A percentile compares a stretch with the other conserved stretches of the same genome.
These are phyloP conservation scores for Starmerella stigmatis DNA, from an alignment of 805 yeast genomes.

Conservation along the genomic window DNA sequence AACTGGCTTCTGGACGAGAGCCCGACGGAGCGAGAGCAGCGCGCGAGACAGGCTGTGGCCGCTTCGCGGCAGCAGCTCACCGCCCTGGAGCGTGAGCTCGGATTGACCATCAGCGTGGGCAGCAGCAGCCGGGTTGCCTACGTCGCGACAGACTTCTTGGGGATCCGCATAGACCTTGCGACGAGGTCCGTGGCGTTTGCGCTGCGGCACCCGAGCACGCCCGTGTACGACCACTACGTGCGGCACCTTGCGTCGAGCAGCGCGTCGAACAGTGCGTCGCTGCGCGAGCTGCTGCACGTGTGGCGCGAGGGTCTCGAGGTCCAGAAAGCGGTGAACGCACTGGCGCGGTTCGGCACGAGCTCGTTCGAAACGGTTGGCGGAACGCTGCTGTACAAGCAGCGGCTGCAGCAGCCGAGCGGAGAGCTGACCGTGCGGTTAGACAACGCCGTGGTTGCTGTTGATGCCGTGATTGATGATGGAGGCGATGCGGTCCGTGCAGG, in stretches of 20 bases:
- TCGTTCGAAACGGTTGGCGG: neutral
- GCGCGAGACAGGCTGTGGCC: neutral
- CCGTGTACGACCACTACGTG: neutral
- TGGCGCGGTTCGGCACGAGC: neutral
- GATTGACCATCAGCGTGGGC: neutral
- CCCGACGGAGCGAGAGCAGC: neutral
- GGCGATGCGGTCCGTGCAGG: neutral
- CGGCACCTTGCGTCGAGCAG: neutral
- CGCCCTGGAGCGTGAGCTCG: neutral
- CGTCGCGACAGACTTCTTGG: neutral
- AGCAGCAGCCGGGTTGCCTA: neutral
- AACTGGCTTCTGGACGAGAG: slow-evolving; percentile 1
- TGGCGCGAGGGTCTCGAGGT: slow-evolving; percentile 1
- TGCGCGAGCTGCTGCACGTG: neutral
- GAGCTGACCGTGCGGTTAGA: neutral
- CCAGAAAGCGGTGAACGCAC: neutral
- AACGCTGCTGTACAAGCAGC: neutral
- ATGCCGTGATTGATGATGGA: neutral
- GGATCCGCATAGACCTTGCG: neutral
- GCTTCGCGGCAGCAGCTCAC: neutral
- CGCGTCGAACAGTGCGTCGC: neutral
- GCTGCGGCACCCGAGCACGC: slow-evolving; percentile 1
- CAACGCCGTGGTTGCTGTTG: neutral
- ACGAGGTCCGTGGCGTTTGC: neutral
- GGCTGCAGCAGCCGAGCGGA: neutral